Percentiles rank a stretch among this genome's conserved stretches.
phyloP scores from a whole-genome alignment of 129 eudicot genomes.

The Sambucus nigra region DNA sequence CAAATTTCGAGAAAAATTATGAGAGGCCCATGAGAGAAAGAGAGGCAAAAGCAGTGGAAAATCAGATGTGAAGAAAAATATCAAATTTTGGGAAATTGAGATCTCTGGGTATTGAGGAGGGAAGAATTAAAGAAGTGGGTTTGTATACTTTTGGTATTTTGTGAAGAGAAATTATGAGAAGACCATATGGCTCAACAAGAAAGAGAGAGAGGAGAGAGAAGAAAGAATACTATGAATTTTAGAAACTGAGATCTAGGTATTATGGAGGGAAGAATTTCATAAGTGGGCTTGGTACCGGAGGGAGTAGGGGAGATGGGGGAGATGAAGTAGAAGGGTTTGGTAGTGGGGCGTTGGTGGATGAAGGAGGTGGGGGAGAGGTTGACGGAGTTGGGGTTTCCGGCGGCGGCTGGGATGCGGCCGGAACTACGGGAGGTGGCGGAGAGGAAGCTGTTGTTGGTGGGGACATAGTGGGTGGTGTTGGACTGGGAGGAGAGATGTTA shows the following conservation, averaged over 20 bases:
- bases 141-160: slow-evolving; percentile 27
- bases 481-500: slow-evolving; percentile 27
- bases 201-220: too few species aligned
- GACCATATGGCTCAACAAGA: too few species aligned
- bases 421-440: slow-evolving; percentile 32
- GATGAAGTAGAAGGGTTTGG: slow-evolving; percentile 35
- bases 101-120: slow-evolving; percentile 29
- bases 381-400: slow-evolving; percentile 27
- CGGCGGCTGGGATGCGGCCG: slow-evolving; percentile 37
- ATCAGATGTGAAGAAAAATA: slow-evolving; percentile 5
- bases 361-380: slow-evolving; percentile 31
- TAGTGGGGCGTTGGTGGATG: slow-evolving; percentile 25
- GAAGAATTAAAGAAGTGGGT: slow-evolving; percentile 32
- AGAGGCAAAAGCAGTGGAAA: slow-evolving; percentile 13
- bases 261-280: slow-evolving; percentile 19
- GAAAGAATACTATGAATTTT: too few species aligned
- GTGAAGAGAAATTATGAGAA: slow-evolving; percentile 25
- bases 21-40: slow-evolving; percentile 11
- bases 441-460: slow-evolving; percentile 27
- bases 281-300: slow-evolving; percentile 43
- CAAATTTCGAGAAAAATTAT: not conserved
- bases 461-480: slow-evolving; percentile 35
- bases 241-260: slow-evolving; percentile 30
- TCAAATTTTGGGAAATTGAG: slow-evolving; percentile 13
- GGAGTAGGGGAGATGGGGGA: slow-evolving; percentile 17